Conservation (phyloP, 2,329 filamentous ascomycete species). For the Colletotrichum trifolii region DNA sequence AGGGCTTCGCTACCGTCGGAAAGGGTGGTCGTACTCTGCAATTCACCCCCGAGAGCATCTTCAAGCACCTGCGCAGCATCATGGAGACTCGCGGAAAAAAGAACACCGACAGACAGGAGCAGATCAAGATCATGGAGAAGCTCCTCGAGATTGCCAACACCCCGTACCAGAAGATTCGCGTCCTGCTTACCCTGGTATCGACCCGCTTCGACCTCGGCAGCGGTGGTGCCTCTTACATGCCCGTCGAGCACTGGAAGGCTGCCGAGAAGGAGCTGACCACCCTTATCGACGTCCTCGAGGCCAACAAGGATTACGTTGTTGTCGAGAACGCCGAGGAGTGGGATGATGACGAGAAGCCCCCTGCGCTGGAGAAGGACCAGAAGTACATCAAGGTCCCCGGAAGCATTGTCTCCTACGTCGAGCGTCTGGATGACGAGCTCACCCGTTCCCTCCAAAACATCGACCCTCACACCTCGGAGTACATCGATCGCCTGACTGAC, state of each 20-base stretch:
- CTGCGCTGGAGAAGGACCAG: constrained; percentile 77
- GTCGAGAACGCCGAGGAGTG: constrained; percentile 95
- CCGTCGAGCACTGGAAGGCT: constrained; percentile 95
- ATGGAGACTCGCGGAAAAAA: constrained; percentile 98
- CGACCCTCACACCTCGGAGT: constrained; percentile 98
- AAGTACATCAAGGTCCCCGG: constrained; percentile 91
- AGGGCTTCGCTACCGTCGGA: constrained; percentile 89
- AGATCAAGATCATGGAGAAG: constrained; percentile 98
- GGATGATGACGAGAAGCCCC: constrained; percentile 98
- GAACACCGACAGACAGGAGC: constrained; percentile 94
- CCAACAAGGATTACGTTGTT: constrained; percentile 83
- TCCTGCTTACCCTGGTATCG: constrained; percentile 90
- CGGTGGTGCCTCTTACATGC: constrained; percentile 83
- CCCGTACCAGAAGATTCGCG: constrained; percentile 93
- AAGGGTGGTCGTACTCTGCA: constrained; percentile 88
- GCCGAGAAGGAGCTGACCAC: constrained; percentile 87
- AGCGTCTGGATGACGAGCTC: constrained; percentile 96
- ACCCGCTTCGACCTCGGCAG: constrained; percentile 93
- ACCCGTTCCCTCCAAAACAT: constrained; percentile 97
- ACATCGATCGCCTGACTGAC: constrained; percentile 93
- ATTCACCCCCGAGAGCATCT: constrained; percentile 97
- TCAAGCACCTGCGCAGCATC: constrained; percentile 94
- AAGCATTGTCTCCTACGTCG: constrained; percentile 92
- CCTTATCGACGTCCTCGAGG: constrained; percentile 82
- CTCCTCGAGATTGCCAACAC: constrained; percentile 87